These are phyloP conservation scores for Buddleja alternifolia DNA, from an alignment of 257 asterid genomes.

Conservation along the genomic window DNA sequence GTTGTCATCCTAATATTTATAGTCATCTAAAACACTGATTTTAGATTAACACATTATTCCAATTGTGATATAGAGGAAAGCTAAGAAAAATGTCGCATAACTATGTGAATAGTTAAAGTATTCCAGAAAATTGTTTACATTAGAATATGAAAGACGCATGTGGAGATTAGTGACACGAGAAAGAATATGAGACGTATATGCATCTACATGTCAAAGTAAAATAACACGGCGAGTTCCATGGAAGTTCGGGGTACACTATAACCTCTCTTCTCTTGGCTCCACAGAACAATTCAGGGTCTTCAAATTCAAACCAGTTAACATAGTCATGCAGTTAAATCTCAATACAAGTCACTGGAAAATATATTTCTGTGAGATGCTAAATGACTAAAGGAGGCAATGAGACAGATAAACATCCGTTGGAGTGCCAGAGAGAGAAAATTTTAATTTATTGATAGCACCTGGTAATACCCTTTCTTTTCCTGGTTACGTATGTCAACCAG, in stretches of 20 bases:
- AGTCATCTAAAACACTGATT: not conserved
- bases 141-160: slow-evolving; percentile 12
- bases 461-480: slow-evolving; percentile 18
- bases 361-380: slow-evolving; percentile 1
- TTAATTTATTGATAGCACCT: not conserved
- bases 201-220: not conserved
- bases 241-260: not conserved
- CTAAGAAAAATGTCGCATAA: not conserved
- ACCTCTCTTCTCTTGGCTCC: slow-evolving; percentile 8
- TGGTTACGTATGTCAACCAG: slow-evolving; percentile 9
- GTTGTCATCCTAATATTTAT: not conserved
- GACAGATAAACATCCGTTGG: not conserved
- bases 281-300: slow-evolving; percentile 16
- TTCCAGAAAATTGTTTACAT: not conserved
- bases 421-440: not conserved
- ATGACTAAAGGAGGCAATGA: slow-evolving; percentile 8
- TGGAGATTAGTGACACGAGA: slow-evolving; percentile 9
- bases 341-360: slow-evolving; percentile 7
- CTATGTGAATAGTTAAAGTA: too few relatives aligned
- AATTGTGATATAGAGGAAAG: not conserved
- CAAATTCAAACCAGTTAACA: not conserved
- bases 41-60: slow-evolving; percentile 6
- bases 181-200: not conserved
- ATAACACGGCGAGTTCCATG: not conserved
- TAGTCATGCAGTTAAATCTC: not conserved